phyloP scores from a whole-genome alignment of 1,139 yeast species.

The Protomyces inundatus region DNA sequence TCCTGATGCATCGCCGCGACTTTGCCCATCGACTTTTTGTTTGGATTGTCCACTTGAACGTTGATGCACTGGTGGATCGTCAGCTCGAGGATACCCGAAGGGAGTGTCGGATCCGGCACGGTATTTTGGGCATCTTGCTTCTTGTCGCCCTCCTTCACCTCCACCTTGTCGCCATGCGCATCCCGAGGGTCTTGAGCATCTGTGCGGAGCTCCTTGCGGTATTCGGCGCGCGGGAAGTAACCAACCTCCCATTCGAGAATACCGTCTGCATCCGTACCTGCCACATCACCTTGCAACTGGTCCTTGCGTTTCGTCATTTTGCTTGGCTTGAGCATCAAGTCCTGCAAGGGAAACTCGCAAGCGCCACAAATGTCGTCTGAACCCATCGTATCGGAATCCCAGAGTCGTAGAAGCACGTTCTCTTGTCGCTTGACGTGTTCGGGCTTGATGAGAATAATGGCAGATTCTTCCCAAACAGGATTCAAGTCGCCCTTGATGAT shows the following conservation, averaged over 20 bases:
- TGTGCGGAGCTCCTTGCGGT: constrained; percentile 10
- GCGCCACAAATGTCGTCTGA: constrained; percentile 18
- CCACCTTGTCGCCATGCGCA: constrained; percentile 18
- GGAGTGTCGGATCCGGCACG: constrained; percentile 19
- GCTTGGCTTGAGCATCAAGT: constrained; percentile 12
- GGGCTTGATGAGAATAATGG: constrained; percentile 16
- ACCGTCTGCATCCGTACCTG: constrained; percentile 25
- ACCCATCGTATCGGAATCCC: constrained; percentile 22
- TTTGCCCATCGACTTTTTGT: constrained; percentile 23
- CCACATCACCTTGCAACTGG: constrained; percentile 14
- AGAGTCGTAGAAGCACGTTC: constrained; percentile 16
- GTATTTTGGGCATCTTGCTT: constrained; percentile 19
- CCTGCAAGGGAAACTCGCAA: constrained; percentile 22
- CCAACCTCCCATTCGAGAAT: constrained; percentile 24
- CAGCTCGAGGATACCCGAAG: constrained; percentile 17
- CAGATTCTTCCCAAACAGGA: constrained; percentile 23
- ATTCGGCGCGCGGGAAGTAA: constrained; percentile 12
- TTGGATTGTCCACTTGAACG: constrained; percentile 14
- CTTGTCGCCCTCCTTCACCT: constrained; percentile 4
- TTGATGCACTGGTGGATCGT: constrained; percentile 19
- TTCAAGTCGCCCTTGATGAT: constrained; percentile 23
- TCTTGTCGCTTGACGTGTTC: constrained; percentile 24
- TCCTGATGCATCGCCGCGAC: constrained; percentile 19
- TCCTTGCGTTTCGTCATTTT: constrained; percentile 24
- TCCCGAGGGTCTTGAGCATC: constrained; percentile 18